A percentile compares a stretch with the other conserved stretches of the same genome.
These are phyloP conservation scores for Hymenoscyphus fructigenus DNA, from an alignment of 2,329 filamentous ascomycete species.

Conservation along the genomic window DNA sequence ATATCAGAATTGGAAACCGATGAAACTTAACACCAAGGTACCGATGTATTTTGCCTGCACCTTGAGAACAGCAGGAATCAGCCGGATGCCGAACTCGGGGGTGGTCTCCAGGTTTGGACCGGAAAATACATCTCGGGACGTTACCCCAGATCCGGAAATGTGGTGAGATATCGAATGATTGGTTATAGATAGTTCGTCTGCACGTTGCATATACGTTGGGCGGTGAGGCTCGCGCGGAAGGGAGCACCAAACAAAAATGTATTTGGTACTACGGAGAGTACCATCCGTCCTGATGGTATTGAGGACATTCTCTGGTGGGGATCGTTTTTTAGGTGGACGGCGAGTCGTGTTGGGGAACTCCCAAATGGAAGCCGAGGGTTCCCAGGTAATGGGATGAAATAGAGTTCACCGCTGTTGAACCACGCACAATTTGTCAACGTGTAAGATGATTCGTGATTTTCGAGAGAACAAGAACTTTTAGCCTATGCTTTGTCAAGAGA, in stretches of 20 bases:
- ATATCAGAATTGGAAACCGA: background rate
- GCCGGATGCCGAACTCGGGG: background rate
- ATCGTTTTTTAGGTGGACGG: background rate
- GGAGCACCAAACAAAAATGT: background rate
- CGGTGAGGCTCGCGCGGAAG: background rate
- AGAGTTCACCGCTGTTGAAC: background rate
- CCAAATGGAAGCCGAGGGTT: background rate
- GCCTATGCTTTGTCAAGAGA: background rate
- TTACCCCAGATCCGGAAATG: background rate
- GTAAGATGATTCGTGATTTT: background rate
- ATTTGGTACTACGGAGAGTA: background rate
- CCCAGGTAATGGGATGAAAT: slow-evolving; percentile 2
- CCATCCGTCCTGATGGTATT: background rate
- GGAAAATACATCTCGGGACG: background rate
- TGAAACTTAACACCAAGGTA: background rate
- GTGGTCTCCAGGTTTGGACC: background rate
- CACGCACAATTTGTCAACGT: background rate
- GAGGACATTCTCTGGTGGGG: background rate
- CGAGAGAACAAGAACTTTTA: background rate
- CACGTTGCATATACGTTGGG: background rate
- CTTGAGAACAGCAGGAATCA: background rate
- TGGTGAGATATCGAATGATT: no score
- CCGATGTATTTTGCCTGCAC: background rate
- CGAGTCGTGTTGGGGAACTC: slow-evolving; percentile 2
- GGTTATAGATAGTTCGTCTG: background rate